These are phyloP conservation scores for Teratosphaeria gauchensis DNA, from an alignment of 2,329 filamentous ascomycete species.

Conservation along the genomic window DNA sequence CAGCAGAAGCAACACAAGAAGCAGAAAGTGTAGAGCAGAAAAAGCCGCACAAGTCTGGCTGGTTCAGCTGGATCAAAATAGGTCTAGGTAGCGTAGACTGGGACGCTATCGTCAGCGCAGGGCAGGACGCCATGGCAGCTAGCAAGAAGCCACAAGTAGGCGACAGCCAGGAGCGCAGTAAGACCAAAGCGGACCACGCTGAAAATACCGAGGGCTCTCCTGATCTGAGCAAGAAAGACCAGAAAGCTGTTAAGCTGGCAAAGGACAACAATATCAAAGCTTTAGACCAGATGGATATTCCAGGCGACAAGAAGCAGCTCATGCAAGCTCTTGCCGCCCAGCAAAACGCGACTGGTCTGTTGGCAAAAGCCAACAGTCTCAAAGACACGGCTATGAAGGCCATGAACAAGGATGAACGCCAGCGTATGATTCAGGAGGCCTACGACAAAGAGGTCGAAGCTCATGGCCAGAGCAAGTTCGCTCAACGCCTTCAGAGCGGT, in stretches of 20 bases:
- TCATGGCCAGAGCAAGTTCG: conserved; percentile 21
- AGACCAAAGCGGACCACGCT: neutral
- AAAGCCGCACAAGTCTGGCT: neutral
- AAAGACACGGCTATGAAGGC: conserved; percentile 9
- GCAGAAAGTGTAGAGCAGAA: neutral
- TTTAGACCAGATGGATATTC: neutral
- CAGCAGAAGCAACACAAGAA: neutral
- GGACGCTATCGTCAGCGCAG: neutral
- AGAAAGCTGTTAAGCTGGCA: neutral
- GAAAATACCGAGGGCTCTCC: neutral
- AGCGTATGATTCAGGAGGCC: conserved; percentile 19
- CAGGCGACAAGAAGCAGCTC: conserved; percentile 11
- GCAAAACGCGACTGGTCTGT: conserved; percentile 14
- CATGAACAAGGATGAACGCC: conserved; percentile 17
- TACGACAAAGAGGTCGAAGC: conserved; percentile 25
- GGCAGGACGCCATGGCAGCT: neutral
- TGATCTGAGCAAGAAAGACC: neutral
- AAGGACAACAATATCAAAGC: neutral
- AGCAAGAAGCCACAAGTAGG: neutral
- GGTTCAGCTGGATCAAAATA: neutral
- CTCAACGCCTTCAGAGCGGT: conserved; percentile 21
- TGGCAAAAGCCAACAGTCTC: conserved; percentile 8
- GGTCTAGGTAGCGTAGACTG: neutral
- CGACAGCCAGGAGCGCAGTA: neutral
- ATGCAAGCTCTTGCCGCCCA: conserved; percentile 13